These are phyloP conservation scores for Fraxinus platypoda DNA, from an alignment of 305 asterid genomes.

Conservation along the genomic window DNA sequence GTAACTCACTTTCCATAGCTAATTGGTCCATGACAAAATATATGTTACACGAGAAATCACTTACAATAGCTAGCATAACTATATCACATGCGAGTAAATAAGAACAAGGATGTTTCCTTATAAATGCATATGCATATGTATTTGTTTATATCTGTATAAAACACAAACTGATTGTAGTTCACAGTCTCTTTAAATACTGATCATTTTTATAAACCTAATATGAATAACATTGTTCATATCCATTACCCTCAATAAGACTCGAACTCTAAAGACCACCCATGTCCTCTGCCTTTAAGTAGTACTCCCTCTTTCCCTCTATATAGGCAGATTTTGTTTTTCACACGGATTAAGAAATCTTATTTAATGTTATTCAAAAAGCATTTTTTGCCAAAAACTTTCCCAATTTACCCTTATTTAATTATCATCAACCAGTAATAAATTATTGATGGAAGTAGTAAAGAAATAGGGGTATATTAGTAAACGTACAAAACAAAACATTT, in stretches of 20 bases:
- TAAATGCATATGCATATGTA: not conserved
- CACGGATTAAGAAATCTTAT: not conserved
- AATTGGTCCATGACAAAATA: not conserved
- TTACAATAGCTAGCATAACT: not conserved
- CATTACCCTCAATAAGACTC: not conserved
- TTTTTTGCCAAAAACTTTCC: not conserved
- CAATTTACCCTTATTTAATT: not conserved
- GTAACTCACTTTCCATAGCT: not conserved
- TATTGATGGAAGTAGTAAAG: not conserved
- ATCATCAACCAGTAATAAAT: not conserved
- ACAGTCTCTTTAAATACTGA: not conserved
- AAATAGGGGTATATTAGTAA: too few relatives aligned
- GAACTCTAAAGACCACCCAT: not conserved
- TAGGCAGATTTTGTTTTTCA: not conserved
- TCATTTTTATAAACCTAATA: not conserved
- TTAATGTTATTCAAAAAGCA: not conserved
- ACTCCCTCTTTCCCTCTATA: too few relatives aligned
- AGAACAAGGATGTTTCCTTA: not conserved
- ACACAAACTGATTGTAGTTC: not conserved
- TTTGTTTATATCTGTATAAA: not conserved
- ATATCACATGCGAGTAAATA: not conserved
- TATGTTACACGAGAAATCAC: conserved; percentile 1
- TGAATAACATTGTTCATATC: not conserved
- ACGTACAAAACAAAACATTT: not conserved
- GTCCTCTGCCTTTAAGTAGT: not conserved